These are phyloP conservation scores for Coniochaeta prunicola DNA, from an alignment of 2,329 filamentous ascomycete species.

Conservation along the genomic window DNA sequence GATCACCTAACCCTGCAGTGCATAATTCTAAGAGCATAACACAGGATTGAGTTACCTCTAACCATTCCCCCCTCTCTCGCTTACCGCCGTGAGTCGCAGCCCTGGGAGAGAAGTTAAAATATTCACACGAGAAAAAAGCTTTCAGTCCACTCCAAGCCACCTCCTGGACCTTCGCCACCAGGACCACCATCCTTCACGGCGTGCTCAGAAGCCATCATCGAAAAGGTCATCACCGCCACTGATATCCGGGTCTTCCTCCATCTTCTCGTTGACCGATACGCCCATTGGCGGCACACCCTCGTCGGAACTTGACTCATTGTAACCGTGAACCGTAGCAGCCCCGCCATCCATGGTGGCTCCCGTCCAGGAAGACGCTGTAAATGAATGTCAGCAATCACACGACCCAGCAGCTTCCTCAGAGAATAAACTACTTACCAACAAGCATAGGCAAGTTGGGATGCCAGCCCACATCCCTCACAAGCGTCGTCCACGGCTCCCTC, in stretches of 20 bases:
- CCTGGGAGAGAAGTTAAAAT: no score
- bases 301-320: conserved; percentile 61
- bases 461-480: conserved; percentile 85
- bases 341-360: conserved; percentile 63
- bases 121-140: no score
- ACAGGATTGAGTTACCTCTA: no score
- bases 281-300: conserved; percentile 56
- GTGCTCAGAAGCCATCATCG: not conserved
- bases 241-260: conserved; percentile 25
- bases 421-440: conserved; percentile 41
- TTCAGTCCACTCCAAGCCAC: no score
- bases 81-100: no score
- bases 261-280: conserved; percentile 50
- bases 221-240: not conserved
- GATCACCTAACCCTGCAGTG: no score
- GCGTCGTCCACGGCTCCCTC: conserved; percentile 64
- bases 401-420: not conserved
- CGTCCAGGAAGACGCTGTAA: conserved; percentile 71
- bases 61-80: no score
- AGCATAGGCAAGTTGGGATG: conserved; percentile 78
- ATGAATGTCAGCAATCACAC: conserved; percentile 2
- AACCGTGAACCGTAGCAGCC: conserved; percentile 72
- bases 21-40: no score
- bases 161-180: no score
- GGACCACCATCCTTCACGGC: not conserved